Percentiles rank a stretch among this genome's conserved stretches.
phyloP scores from a whole-genome alignment of 2,329 filamentous ascomycete genomes.

The Pyrenophora seminiperda region DNA sequence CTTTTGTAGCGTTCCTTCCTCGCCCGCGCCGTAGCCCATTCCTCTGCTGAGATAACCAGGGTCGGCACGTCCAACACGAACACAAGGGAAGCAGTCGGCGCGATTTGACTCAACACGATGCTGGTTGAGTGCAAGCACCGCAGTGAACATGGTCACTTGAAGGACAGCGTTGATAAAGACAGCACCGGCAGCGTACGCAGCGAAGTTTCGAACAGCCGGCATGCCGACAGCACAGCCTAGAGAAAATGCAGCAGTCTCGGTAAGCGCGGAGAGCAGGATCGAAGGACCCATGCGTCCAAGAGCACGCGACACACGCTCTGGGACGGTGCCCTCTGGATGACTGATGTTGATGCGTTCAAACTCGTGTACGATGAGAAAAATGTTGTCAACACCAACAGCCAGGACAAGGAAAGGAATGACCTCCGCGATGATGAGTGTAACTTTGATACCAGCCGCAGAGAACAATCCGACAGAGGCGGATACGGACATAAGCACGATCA shows the following conservation, averaged over 20 bases:
- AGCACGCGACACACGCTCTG: slow-evolving; percentile 82
- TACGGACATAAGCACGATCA: slow-evolving; percentile 97
- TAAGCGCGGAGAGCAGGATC: slow-evolving; percentile 91
- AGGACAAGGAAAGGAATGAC: slow-evolving; percentile 97
- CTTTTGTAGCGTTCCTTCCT: slow-evolving; percentile 80
- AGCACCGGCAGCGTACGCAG: slow-evolving; percentile 91
- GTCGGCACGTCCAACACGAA: slow-evolving; percentile 76
- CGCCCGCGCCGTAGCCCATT: slow-evolving; percentile 73
- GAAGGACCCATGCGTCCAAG: slow-evolving; percentile 97
- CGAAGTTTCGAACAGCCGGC: slow-evolving; percentile 97
- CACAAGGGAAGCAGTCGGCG: slow-evolving; percentile 89
- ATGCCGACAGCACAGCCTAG: slow-evolving; percentile 94
- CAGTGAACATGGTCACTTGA: slow-evolving; percentile 96
- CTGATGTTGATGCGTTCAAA: slow-evolving; percentile 94
- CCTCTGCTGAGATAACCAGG: slow-evolving; percentile 68
- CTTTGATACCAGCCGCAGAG: slow-evolving; percentile 88
- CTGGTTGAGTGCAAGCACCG: slow-evolving; percentile 89
- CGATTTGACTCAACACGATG: slow-evolving; percentile 84
- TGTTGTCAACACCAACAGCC: slow-evolving; percentile 97
- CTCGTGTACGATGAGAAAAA: slow-evolving; percentile 97
- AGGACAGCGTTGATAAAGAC: slow-evolving; percentile 97
- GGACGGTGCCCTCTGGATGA: slow-evolving; percentile 85
- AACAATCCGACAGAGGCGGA: slow-evolving; percentile 94
- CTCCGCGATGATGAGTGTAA: slow-evolving; percentile 95
- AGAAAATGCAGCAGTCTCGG: slow-evolving; percentile 91